Base-by-base conservation (phyloP, 768 basidiomycete genomes). In the Dentipellis fragilis region DNA sequence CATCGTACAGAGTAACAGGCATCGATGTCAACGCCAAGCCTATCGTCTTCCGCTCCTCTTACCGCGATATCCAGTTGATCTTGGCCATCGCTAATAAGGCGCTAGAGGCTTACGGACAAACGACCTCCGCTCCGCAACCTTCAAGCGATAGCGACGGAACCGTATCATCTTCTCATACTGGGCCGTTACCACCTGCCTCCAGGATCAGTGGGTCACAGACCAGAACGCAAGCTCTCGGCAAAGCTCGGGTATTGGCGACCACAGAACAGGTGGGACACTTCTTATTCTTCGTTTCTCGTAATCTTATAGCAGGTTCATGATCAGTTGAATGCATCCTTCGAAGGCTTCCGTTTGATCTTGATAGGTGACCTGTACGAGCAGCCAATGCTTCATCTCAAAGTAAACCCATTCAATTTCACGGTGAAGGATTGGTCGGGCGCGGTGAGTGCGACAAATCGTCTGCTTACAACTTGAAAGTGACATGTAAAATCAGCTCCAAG, bases 331-430 rank as follows among this genome's bases (percentile, higher is more conserved):
- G 89, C 82, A 0, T 84, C 83, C 0, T 81, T 96, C 57, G 93
- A 94, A 56, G 95, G 94, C 2, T 90, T 99, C 72, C 85, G 93
- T 56, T 73, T 99, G 22, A 81, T 98, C 51, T 77, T 98, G 37
- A 97, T 98, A 54, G 93, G 96, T 4, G 95, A 98, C 69, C 68
- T 93, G 58, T 88, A 98, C 62, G 95, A 98, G 64, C 86, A 96
- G 61, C 96, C 96, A 0, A 80, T 98, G 74, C 73, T 99, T 22
- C 92, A 98, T 69, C 67, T 98, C 49, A 85, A 84, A 62, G 76
- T 94, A 16, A 90, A 88, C 62, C 84, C 91, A 16, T 96, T 97
- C 71, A 78, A 80, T 12, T 67, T 93, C 42, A 80, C 78, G 29
- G 88, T 87, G 7, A 88, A 87, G 62, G 94, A 99, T 66, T 99